These are phyloP conservation scores for Paramecium sonneborni DNA, from an alignment of 73 alveolate genomes.

Conservation along the genomic window DNA sequence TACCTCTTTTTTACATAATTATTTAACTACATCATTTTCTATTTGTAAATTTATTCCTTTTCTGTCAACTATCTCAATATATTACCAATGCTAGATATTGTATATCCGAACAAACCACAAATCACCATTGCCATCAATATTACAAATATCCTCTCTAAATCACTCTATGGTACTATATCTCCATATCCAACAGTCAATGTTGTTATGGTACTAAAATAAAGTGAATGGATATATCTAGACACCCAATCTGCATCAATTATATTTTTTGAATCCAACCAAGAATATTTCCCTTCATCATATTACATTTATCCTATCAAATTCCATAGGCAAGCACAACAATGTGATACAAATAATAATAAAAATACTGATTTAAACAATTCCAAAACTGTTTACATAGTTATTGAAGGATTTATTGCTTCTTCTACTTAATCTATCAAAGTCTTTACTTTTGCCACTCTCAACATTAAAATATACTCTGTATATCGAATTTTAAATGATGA, in stretches of 20 bases:
- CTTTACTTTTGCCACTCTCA: not conserved
- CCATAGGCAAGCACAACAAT: constrained; percentile 60
- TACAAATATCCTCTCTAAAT: constrained; percentile 27
- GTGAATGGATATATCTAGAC: constrained; percentile 11
- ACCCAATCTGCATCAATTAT: not conserved
- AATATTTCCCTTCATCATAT: not conserved
- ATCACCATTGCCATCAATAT: constrained; percentile 50
- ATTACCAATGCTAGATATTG: constrained; percentile 52
- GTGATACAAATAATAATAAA: constrained; percentile 43
- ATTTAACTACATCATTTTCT: not conserved
- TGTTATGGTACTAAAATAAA: constrained; percentile 49
- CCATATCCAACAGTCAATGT: constrained; percentile 63
- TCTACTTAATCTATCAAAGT: not conserved
- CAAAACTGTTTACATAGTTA: not conserved
- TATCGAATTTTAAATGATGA: not conserved
- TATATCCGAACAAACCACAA: constrained; percentile 61
- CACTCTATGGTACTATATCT: constrained; percentile 50
- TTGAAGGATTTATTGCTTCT: not conserved
- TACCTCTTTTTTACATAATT: not conserved
- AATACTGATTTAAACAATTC: constrained; percentile 33
- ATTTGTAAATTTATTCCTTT: constrained; percentile 36
- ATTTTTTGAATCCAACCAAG: not conserved
- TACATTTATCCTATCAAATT: not conserved
- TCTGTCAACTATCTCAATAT: not conserved
- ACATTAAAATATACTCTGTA: not conserved